Evolutionary conservation across 2,329 filamentous ascomycete species (phyloP).

Genomic region (Fusarium keratoplasticum): DNA sequence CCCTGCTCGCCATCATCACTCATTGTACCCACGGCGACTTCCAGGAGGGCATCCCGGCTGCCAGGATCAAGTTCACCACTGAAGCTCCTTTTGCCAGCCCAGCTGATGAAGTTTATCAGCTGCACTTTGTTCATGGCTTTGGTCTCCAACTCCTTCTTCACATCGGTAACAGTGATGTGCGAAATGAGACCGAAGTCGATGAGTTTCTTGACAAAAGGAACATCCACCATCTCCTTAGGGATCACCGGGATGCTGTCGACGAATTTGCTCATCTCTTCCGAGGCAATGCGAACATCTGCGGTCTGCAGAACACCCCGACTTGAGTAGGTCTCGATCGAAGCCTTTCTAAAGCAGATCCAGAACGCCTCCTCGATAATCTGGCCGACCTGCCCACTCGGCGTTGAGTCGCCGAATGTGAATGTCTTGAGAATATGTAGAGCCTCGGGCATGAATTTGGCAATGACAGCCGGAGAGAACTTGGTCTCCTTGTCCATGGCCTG

Average conservation of each 20-base stretch:
- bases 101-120: slow-evolving; percentile 84
- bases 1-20: slow-evolving; percentile 71
- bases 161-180: slow-evolving; percentile 87
- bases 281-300: slow-evolving; percentile 80
- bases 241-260: slow-evolving; percentile 90
- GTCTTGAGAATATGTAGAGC: slow-evolving; percentile 87
- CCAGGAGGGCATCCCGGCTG: slow-evolving; percentile 77
- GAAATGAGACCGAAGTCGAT: slow-evolving; percentile 88
- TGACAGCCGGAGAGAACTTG: slow-evolving; percentile 70
- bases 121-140: slow-evolving; percentile 85
- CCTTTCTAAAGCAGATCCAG: slow-evolving; percentile 88
- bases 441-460: slow-evolving; percentile 78
- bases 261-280: slow-evolving; percentile 76
- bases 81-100: slow-evolving; percentile 80
- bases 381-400: slow-evolving; percentile 85
- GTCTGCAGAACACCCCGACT: slow-evolving; percentile 89
- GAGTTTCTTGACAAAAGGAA: slow-evolving; percentile 82
- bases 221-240: slow-evolving; percentile 78
- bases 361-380: slow-evolving; percentile 94
- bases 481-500: slow-evolving; percentile 57
- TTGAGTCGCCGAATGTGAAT: slow-evolving; percentile 90
- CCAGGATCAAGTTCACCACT: slow-evolving; percentile 77
- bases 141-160: slow-evolving; percentile 83
- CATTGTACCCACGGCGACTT: slow-evolving; percentile 81
- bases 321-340: slow-evolving; percentile 88